These are phyloP conservation scores for Fraxinus americana DNA, from an alignment of 257 asterid species.

Conservation along the genomic window DNA sequence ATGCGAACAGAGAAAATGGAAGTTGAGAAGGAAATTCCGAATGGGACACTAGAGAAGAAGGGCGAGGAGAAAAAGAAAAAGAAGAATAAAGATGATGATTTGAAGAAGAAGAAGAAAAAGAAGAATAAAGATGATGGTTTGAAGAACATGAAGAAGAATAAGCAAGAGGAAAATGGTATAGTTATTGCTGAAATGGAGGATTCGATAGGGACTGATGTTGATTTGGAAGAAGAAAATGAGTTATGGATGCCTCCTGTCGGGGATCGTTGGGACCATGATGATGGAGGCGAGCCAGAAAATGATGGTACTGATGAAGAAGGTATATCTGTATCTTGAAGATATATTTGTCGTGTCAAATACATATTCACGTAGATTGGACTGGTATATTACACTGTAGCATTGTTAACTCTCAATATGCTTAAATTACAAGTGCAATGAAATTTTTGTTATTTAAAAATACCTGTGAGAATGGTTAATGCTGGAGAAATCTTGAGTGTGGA, in stretches of 20 bases:
- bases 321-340: slow-evolving; percentile 21
- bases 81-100: slow-evolving; percentile 25
- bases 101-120: slow-evolving; percentile 42
- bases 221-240: slow-evolving; percentile 54
- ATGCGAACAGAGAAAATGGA: slow-evolving; percentile 69
- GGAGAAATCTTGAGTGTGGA: slow-evolving; percentile 16
- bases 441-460: background rate
- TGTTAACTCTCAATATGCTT: background rate
- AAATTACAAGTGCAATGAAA: background rate
- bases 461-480: slow-evolving; percentile 2
- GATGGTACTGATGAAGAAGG: slow-evolving; percentile 61
- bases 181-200: slow-evolving; percentile 56
- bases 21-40: slow-evolving; percentile 42
- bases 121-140: slow-evolving; percentile 32
- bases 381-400: background rate
- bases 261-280: slow-evolving; percentile 92
- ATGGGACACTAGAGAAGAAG: slow-evolving; percentile 33
- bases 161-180: slow-evolving; percentile 41
- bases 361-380: slow-evolving; percentile 12
- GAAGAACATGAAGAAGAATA: slow-evolving; percentile 35
- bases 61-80: slow-evolving; percentile 39
- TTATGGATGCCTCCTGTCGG: slow-evolving; percentile 95
- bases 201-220: slow-evolving; percentile 48
- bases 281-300: slow-evolving; percentile 70
- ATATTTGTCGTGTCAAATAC: background rate